Evolutionary conservation across 2,329 filamentous ascomycete genomes (phyloP).

Genomic region (Cladosporium austrohemisphaericum): DNA sequence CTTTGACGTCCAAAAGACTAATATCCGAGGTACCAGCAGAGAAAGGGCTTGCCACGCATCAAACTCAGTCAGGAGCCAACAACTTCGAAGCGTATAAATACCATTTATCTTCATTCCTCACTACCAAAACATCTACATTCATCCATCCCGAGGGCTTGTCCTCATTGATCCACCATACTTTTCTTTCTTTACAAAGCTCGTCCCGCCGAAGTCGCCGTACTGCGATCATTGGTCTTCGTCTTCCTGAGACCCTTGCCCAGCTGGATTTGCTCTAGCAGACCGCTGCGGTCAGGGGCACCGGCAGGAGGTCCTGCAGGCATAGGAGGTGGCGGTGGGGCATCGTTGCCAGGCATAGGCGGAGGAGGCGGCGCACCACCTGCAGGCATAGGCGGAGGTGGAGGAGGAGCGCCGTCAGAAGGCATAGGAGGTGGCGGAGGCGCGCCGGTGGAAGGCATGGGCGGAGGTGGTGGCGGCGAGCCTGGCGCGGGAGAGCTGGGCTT

Average conservation of each 20-base stretch:
- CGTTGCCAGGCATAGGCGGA: conserved; percentile 42
- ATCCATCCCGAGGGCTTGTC: too few relatives aligned
- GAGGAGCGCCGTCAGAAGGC: conserved; percentile 28
- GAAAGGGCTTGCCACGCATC: too few relatives aligned
- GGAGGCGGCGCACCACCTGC: conserved; percentile 39
- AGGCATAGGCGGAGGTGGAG: conserved; percentile 50
- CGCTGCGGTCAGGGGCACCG: conserved; percentile 43
- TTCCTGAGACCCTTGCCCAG: conserved; percentile 76
- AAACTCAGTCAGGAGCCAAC: too few relatives aligned
- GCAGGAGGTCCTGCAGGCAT: conserved; percentile 42
- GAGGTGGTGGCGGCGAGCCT: conserved; percentile 39
- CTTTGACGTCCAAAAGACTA: too few relatives aligned
- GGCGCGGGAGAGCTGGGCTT: conserved; percentile 38
- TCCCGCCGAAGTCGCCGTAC: conserved; percentile 67
- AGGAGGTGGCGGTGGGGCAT: conserved; percentile 44
- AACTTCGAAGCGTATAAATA: too few relatives aligned
- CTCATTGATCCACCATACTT: background rate
- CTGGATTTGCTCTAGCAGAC: conserved; percentile 79
- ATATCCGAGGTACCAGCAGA: too few relatives aligned
- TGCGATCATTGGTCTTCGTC: conserved; percentile 85
- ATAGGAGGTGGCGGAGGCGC: conserved; percentile 37
- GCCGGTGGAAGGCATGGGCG: conserved; percentile 41
- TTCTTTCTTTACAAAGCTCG: conserved; percentile 52
- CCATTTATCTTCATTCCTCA: too few relatives aligned
- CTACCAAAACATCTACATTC: too few relatives aligned